Conservation (phyloP, 208 protist genomes). For the Leishmania guyanensis region DNA sequence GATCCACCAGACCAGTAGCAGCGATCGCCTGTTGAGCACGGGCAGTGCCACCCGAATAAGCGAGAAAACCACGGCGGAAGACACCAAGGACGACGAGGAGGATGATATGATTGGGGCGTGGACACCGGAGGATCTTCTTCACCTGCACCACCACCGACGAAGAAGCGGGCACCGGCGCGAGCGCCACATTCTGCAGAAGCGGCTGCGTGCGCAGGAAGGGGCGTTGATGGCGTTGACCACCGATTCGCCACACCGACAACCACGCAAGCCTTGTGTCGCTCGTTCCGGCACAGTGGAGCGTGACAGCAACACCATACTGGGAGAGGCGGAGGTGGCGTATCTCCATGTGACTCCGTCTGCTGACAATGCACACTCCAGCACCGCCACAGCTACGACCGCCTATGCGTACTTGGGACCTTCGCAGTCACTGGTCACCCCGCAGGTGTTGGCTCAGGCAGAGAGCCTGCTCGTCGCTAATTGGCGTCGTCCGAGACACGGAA, state of each 20-base stretch:
- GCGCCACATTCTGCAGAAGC: constrained; percentile 49
- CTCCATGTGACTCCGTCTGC: background rate
- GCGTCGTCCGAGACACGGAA: background rate
- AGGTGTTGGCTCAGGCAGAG: constrained; percentile 23
- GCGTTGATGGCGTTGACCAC: constrained; percentile 11
- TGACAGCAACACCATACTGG: background rate
- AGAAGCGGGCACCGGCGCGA: constrained; percentile 33
- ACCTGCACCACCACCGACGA: constrained; percentile 50
- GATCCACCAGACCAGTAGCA: background rate
- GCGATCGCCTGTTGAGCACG: background rate
- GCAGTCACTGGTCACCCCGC: constrained; percentile 9
- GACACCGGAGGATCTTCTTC: constrained; percentile 14
- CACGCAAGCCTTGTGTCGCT: background rate
- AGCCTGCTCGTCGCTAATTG: constrained; percentile 4
- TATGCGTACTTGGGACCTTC: constrained; percentile 1
- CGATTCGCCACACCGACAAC: constrained; percentile 9
- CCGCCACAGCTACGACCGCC: background rate
- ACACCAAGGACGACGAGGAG: constrained; percentile 10
- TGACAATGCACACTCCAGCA: background rate
- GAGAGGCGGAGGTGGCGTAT: background rate
- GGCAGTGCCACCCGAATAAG: background rate
- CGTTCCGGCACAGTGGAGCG: background rate
- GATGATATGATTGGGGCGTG: constrained; percentile 1
- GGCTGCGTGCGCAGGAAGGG: constrained; percentile 46
- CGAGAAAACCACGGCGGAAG: background rate